Evolutionary conservation across 1,284 basidiomycete species (phyloP).

Genomic region (Pisolithus thermaeus): DNA sequence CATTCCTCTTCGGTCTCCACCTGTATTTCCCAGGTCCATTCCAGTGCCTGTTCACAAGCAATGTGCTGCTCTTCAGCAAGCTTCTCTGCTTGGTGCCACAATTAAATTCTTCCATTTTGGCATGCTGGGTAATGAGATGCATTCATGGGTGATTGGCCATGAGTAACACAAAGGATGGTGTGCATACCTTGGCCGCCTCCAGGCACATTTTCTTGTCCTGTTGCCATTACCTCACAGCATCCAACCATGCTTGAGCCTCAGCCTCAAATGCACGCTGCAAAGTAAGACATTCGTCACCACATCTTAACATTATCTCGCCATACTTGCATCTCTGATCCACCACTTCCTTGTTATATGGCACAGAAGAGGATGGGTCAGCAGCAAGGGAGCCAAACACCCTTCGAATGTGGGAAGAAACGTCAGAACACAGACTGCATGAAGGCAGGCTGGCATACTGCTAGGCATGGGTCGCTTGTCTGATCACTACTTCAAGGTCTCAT

Average conservation of each 20-base stretch:
- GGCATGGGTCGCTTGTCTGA: conserved; percentile 81
- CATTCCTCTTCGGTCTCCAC: no score
- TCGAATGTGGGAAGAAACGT: neutral
- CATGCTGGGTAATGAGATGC: conserved; percentile 33
- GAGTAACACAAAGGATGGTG: neutral
- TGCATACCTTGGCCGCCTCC: conserved; percentile 53
- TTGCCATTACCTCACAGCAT: conserved; percentile 63
- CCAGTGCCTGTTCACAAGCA: conserved; percentile 80
- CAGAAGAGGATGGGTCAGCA: conserved; percentile 56
- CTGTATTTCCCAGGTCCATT: no score
- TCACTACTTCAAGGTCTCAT: conserved; percentile 70
- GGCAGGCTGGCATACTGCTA: conserved; percentile 57
- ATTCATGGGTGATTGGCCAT: conserved; percentile 1
- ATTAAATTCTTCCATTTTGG: conserved; percentile 54
- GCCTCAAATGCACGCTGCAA: conserved; percentile 72
- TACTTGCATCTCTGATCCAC: no score
- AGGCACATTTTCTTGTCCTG: conserved; percentile 60
- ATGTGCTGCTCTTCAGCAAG: conserved; percentile 68
- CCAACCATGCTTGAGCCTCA: conserved; percentile 67
- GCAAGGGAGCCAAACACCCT: conserved; percentile 83
- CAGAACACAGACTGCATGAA: neutral
- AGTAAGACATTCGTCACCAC: conserved; percentile 71
- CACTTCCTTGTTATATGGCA: conserved; percentile 84
- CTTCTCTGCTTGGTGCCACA: conserved; percentile 55
- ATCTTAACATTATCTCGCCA: conserved; percentile 76